phyloP scores from a whole-genome alignment of 1,139 yeast genomes.

The Taphrina populina region DNA sequence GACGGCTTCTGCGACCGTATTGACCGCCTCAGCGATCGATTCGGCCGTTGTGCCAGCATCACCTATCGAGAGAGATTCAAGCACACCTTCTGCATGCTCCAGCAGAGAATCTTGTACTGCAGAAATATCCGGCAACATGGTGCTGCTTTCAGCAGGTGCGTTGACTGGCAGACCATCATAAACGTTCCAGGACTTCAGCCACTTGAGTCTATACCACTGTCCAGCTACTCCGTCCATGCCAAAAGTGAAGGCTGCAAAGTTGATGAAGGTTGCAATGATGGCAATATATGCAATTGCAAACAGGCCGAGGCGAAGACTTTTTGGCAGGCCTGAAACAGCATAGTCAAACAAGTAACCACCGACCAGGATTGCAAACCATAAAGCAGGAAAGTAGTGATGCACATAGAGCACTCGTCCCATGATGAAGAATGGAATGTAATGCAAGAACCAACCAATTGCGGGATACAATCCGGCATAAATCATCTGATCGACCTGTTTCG shows the following conservation, averaged over 20 bases:
- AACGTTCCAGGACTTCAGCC: slow-evolving; percentile 75
- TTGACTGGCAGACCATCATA: slow-evolving; percentile 20
- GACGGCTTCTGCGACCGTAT: slow-evolving; percentile 9
- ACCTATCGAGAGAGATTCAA: slow-evolving; percentile 8
- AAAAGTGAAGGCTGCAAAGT: slow-evolving; percentile 73
- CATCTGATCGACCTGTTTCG: slow-evolving; percentile 47
- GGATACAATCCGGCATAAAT: slow-evolving; percentile 86
- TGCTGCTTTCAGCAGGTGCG: slow-evolving; percentile 19
- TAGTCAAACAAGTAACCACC: slow-evolving; percentile 73
- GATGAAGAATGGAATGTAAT: slow-evolving; percentile 81
- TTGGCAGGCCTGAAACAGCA: slow-evolving; percentile 49
- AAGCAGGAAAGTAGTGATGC: slow-evolving; percentile 95
- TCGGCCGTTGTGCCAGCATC: slow-evolving; percentile 4
- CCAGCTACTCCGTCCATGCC: slow-evolving; percentile 85
- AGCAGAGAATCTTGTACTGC: slow-evolving; percentile 10
- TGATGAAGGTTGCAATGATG: slow-evolving; percentile 67
- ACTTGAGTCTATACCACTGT: slow-evolving; percentile 68
- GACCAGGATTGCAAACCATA: slow-evolving; percentile 87
- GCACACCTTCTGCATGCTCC: slow-evolving; percentile 6
- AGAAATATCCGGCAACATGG: slow-evolving; percentile 6
- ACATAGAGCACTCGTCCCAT: slow-evolving; percentile 98
- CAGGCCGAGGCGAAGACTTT: slow-evolving; percentile 44
- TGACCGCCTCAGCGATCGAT: slow-evolving; percentile 9
- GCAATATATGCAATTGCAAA: slow-evolving; percentile 54
- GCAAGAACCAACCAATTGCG: slow-evolving; percentile 92